Percentiles rank a stretch among this genome's conserved stretches.
Evolutionary conservation across 139 green algal species (phyloP).

Genomic region (Picochlorum sp.): DNA sequence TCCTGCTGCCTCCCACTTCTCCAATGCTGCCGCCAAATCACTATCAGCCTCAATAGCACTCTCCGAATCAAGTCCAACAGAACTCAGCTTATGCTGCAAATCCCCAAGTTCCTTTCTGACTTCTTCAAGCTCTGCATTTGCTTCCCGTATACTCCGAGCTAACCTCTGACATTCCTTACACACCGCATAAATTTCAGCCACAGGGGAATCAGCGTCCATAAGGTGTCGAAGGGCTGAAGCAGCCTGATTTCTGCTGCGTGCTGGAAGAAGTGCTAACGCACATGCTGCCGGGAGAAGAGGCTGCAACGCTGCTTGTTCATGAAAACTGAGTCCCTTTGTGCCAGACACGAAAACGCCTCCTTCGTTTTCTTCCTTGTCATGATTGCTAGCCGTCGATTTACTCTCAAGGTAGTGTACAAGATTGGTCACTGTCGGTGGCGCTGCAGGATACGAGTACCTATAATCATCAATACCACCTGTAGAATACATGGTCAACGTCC

Average conservation of each 20-base stretch:
- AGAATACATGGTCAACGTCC: constrained; percentile 73
- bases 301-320: neutral
- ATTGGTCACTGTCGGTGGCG: constrained; percentile 8
- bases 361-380: neutral
- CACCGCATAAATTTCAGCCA: constrained; percentile 50
- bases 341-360: neutral
- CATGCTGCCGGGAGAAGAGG: constrained; percentile 42
- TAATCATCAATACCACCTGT: constrained; percentile 52
- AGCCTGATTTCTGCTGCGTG: constrained; percentile 18
- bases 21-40: constrained; percentile 7
- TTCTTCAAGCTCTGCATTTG: constrained; percentile 15
- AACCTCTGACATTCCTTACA: constrained; percentile 36
- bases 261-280: constrained; percentile 51
- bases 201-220: constrained; percentile 40
- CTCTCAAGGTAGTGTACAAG: constrained; percentile 14
- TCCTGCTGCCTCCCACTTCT: neutral
- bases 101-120: constrained; percentile 6
- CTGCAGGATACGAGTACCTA: constrained; percentile 38
- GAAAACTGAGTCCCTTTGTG: neutral
- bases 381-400: neutral
- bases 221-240: constrained; percentile 42
- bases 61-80: neutral
- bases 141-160: neutral
- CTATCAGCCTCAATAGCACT: neutral
- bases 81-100: constrained; percentile 7